Conservation (phyloP, 1,139 yeast species). For the Pichia sp. region DNA sequence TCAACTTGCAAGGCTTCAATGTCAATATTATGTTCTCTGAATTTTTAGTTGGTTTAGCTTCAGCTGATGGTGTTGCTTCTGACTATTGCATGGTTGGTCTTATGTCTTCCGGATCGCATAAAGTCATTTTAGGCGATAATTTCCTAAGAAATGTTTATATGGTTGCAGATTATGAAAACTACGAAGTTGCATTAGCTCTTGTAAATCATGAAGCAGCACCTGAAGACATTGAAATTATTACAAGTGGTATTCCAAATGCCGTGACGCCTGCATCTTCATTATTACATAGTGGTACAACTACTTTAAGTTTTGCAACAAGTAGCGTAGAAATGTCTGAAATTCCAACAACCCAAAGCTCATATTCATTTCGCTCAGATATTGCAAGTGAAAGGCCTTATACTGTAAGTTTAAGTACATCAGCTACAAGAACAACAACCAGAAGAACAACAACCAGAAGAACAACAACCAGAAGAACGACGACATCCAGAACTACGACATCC, state of each 20-base stretch:
- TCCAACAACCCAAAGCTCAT: conserved; percentile 3
- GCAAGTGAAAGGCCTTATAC: too few relatives aligned
- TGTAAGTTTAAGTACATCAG: too few relatives aligned
- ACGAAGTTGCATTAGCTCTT: conserved; percentile 64
- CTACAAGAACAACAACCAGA: too few relatives aligned
- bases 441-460: too few relatives aligned
- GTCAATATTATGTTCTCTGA: conserved; percentile 41
- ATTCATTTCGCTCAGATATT: background rate
- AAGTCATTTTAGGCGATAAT: conserved; percentile 58
- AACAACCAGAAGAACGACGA: too few relatives aligned
- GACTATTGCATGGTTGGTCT: conserved; percentile 19
- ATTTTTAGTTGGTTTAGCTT: conserved; percentile 23
- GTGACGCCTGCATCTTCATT: conserved; percentile 8
- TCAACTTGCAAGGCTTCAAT: conserved; percentile 46
- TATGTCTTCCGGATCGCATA: conserved; percentile 26
- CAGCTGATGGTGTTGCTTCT: conserved; percentile 6
- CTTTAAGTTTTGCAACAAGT: conserved; percentile 2
- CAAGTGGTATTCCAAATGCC: conserved; percentile 16
- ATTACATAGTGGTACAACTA: conserved; percentile 1
- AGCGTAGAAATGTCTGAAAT: conserved; percentile 4
- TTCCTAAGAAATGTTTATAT: conserved; percentile 68
- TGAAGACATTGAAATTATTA: conserved; percentile 12
- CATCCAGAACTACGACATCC: too few relatives aligned
- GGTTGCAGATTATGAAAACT: conserved; percentile 67
- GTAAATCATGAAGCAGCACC: conserved; percentile 24